Conservation (phyloP, 768 basidiomycete genomes). For the Roridomyces roridus region DNA sequence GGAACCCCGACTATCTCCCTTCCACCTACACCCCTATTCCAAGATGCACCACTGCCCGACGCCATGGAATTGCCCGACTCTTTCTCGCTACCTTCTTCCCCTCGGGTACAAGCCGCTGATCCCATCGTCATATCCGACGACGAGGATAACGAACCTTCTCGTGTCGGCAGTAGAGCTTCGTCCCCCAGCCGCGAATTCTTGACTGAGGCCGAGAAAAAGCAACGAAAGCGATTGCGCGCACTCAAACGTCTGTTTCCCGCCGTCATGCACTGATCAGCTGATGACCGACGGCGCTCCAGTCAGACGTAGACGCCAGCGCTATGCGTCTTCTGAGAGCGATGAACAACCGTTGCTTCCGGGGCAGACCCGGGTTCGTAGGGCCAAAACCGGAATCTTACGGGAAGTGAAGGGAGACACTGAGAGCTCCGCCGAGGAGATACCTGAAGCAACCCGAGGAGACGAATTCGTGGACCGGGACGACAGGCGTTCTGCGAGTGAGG, state of each 20-base stretch:
- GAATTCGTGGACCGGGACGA: constrained; percentile 14
- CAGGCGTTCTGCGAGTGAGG: constrained; percentile 11
- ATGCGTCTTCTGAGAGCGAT: constrained; percentile 35
- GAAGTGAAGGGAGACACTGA: constrained; percentile 70
- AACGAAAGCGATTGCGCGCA: constrained; percentile 43
- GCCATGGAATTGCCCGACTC: constrained; percentile 9
- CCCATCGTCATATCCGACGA: constrained; percentile 15
- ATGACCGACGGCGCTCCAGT: constrained; percentile 25
- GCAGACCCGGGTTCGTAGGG: constrained; percentile 49
- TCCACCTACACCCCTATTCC: constrained; percentile 7
- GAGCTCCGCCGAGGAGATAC: constrained; percentile 51
- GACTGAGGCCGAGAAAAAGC: constrained; percentile 17
- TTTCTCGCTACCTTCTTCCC: neutral
- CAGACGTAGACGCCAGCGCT: constrained; percentile 23
- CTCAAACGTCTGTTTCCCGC: constrained; percentile 60
- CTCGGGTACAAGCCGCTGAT: neutral
- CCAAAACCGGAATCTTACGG: constrained; percentile 34
- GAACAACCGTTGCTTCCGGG: constrained; percentile 56
- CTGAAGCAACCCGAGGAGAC: neutral
- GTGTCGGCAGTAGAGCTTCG: neutral
- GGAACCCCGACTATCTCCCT: neutral
- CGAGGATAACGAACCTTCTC: constrained; percentile 4
- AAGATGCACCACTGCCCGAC: neutral
- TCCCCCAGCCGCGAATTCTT: constrained; percentile 22
- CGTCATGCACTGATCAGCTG: constrained; percentile 51